Evolutionary conservation across 306 rosid species (phyloP), one percentile per base, ranked within the genome.

Genomic region (Pterocarpus macrocarpus): DNA sequence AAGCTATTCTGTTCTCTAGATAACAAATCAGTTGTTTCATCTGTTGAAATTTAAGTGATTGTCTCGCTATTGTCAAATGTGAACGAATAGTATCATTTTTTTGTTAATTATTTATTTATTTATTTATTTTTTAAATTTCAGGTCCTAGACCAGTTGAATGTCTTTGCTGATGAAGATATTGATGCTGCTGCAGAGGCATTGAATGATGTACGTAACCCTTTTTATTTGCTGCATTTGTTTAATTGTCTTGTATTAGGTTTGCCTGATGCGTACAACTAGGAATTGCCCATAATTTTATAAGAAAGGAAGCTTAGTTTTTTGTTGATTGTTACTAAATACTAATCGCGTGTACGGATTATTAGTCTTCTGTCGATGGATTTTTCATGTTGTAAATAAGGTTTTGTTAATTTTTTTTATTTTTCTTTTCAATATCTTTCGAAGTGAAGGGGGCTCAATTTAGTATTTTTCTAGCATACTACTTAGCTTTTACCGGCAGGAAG

Each of bases 101-200:
- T 22, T 22, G 52, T 78, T 73, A 30, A 77, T 62, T 32, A 53
- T 36, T 13, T 75, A 5, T 49, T 2, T 47, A 2, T 47, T 47
- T 1, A 8, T 82, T 76, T 69, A 39, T 71, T 63, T 84, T 34
- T 79, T 59, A 69, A 80, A 69, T 85, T 69, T 35, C 84, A 96
- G 99, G 97, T 96, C 78, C 92, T 96, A 33, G 61, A 79, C 67
- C 91, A 92, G 88, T 85, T 96, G 85, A 90, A 89, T 69, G 98
- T 93, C 53, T 96, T 96, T 81, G 92, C 94, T 41, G 81, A 81
- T 5, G 92, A 86, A 8, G 99, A 96, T 82, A 77, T 93, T 57
- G 90, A 92, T 88, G 82, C 90, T 72, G 98, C 98, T 58, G 97
- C 98, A 1, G 94, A 93, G 88, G 97, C 97, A 52, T 80, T 96